Base-by-base conservation (phyloP, 2,329 filamentous ascomycete species). In the Fusarium bactridioides region DNA sequence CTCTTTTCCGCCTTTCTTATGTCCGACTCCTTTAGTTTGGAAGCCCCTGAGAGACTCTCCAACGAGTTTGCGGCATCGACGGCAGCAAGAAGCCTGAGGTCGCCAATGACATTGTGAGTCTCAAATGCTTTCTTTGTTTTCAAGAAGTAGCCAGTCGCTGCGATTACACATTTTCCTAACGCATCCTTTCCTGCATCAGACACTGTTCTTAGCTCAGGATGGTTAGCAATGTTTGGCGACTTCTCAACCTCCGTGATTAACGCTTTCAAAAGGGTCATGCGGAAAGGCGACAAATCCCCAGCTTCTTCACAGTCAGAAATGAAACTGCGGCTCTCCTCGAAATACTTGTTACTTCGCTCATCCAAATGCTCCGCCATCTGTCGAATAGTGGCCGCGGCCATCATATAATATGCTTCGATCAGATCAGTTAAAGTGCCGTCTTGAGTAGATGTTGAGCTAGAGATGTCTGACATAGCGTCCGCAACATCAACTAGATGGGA, bases 341-440 rank as follows among this genome's bases (percentile, higher is more conserved):
- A 82, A 60, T 84, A 85, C n/a, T 78, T 75, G 21, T 78, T 61
- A 51, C 84, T 85, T 69, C 84, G 80, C 21, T 84, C 82, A 11
- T 84, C 84, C 25, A 82, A 76, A 54, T 83, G 81, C 4, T 82
- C 81, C 4, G 81, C 77, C 84, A 86, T 86, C 73, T 86, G 85
- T 43, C 79, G 83, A 37, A 84, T 73, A 4, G 79, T 80, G 15
- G 75, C 69, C 13, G 74, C 77, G 4, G 81, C 78, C 76, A 83
- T 76, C 15, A 43, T 61, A 43, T 72, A 79, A 58, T 79, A 83
- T 25, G 80, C 77, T 50, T 78, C 76, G 21, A 82, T 76, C 19
- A 83, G 64, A 59, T 83, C 81, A 10, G 79, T 68, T 29, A 79
- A 58, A 13, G 68, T 73, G 40, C 77, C 78, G 33, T 78, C 74